Percentiles rank a stretch among this genome's conserved stretches.
These are phyloP conservation scores for Cephaloascus albidus DNA, from an alignment of 805 yeast species.

Conservation along the genomic window DNA sequence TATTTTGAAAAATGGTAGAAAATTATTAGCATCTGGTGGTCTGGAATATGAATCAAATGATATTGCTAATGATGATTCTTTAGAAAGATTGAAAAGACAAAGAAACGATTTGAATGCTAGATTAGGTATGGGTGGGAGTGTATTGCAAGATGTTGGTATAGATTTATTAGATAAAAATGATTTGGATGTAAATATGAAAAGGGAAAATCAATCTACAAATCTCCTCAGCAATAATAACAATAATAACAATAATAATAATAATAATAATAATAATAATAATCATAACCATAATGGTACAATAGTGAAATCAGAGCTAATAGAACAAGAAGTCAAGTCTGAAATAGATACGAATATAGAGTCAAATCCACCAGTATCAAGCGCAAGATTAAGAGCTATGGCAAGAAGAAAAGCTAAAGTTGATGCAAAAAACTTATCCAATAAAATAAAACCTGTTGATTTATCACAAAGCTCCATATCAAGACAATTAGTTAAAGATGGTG, in stretches of 20 bases:
- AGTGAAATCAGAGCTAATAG: not conserved
- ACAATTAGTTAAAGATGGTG: slow-evolving; percentile 35
- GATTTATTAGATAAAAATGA: slow-evolving; percentile 1
- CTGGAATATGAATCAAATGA: slow-evolving; percentile 16
- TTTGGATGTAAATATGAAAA: not conserved
- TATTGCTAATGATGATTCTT: slow-evolving; percentile 17
- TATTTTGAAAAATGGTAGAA: slow-evolving; percentile 38
- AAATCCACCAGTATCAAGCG: slow-evolving; percentile 37
- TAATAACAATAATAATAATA: slow-evolving; percentile 1
- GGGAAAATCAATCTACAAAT: not conserved
- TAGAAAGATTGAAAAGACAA: slow-evolving; percentile 41
- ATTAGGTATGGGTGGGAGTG: slow-evolving; percentile 24
- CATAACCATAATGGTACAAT: slow-evolving; percentile 1
- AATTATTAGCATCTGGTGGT: slow-evolving; percentile 60
- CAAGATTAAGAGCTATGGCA: slow-evolving; percentile 91
- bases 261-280: too few species aligned
- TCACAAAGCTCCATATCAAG: slow-evolving; percentile 64
- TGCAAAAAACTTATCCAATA: slow-evolving; percentile 41
- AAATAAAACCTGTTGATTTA: slow-evolving; percentile 48
- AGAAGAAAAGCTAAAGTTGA: slow-evolving; percentile 74
- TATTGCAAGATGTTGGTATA: slow-evolving; percentile 7
- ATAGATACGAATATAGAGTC: slow-evolving; percentile 5
- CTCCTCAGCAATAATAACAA: too few species aligned
- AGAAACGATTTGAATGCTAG: slow-evolving; percentile 31
- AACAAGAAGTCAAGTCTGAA: slow-evolving; percentile 9